phyloP scores from a whole-genome alignment of 257 asterid genomes.

The Nicotiana sylvestris region DNA sequence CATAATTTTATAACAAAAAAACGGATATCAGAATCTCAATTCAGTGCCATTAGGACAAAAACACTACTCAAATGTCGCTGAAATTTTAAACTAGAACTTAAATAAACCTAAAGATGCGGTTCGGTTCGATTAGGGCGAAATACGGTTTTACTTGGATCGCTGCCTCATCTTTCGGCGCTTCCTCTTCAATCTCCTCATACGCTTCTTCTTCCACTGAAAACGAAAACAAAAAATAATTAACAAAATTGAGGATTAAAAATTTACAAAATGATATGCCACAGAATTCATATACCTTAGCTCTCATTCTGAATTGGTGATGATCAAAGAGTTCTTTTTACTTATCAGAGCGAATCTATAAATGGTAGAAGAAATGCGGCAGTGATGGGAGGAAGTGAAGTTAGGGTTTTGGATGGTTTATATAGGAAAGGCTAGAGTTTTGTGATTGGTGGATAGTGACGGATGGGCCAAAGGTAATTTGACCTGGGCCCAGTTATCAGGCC shows the following conservation, averaged over 20 bases:
- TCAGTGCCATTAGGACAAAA: neutral
- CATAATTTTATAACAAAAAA: neutral
- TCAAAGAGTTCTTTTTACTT: neutral
- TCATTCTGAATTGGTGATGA: neutral
- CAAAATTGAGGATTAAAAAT: neutral
- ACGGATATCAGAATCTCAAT: neutral
- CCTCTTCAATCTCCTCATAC: constrained; percentile 63
- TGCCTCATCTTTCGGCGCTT: constrained; percentile 66
- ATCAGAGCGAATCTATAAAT: too few species aligned
- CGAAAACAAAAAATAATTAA: neutral
- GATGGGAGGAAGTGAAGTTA: neutral
- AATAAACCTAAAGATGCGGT: neutral
- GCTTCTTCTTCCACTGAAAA: constrained; percentile 55
- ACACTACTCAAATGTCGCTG: neutral
- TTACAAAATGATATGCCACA: neutral
- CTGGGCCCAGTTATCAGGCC: neutral
- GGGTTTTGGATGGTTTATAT: neutral
- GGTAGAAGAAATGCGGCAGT: neutral
- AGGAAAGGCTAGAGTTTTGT: neutral
- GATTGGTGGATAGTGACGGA: neutral
- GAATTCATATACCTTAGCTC: neutral
- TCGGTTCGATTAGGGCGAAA: neutral
- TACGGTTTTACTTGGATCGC: constrained; percentile 39
- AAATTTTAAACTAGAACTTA: neutral
- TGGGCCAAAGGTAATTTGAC: neutral